These are phyloP conservation scores for Aegilops umbellulata DNA, from an alignment of 176 grass and related monocot genomes.

Conservation along the genomic window DNA sequence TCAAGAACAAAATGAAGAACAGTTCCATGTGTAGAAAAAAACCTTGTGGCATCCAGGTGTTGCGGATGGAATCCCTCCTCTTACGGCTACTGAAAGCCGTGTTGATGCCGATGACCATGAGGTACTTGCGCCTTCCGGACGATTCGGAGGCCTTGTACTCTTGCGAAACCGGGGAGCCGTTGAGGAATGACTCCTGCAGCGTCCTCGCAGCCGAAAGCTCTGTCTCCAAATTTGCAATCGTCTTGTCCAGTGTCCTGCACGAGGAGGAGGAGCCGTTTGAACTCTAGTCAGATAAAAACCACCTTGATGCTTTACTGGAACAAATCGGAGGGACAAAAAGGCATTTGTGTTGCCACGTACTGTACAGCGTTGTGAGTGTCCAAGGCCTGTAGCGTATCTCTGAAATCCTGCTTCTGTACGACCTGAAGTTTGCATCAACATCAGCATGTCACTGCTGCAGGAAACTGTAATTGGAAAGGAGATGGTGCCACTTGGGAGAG, in stretches of 20 bases:
- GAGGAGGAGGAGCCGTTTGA: neutral
- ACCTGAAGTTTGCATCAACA: constrained; percentile 35
- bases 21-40: neutral
- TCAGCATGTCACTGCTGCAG: neutral
- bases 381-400: constrained; percentile 21
- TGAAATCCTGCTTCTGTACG: constrained; percentile 35
- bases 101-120: constrained; percentile 94
- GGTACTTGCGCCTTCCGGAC: constrained; percentile 54
- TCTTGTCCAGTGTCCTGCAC: constrained; percentile 68
- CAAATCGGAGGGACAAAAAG: neutral
- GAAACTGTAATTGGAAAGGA: neutral
- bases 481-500: neutral
- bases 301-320: neutral
- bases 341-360: constrained; percentile 40
- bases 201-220: constrained; percentile 77
- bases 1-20: neutral
- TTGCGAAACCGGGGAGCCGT: constrained; percentile 70
- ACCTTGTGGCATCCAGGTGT: constrained; percentile 96
- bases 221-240: constrained; percentile 78
- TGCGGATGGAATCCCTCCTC: constrained; percentile 86
- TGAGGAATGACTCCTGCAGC: constrained; percentile 70
- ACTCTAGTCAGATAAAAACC: neutral
- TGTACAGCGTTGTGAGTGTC: constrained; percentile 35
- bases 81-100: constrained; percentile 91
- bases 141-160: constrained; percentile 49